A percentile compares a stretch with the other conserved stretches of the same genome.
phyloP scores from a whole-genome alignment of 2,329 filamentous ascomycete genomes.

The Fusarium verrucosum region DNA sequence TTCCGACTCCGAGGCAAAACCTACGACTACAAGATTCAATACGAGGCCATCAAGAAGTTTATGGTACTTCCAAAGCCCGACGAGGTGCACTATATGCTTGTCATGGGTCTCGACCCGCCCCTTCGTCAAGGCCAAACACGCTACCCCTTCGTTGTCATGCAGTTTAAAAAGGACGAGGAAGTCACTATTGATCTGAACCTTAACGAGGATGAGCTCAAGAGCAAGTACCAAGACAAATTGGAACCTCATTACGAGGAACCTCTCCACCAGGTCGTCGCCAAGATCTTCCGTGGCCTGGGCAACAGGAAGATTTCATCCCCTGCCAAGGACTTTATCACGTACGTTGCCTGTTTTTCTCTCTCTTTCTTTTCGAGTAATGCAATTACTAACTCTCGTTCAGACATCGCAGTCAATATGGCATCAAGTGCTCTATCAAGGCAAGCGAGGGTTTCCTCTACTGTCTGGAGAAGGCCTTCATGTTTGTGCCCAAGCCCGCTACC shows the following conservation, averaged over 20 bases:
- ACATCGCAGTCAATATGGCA: constrained; percentile 91
- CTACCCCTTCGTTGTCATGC: constrained; percentile 99
- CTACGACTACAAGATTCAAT: constrained; percentile 99
- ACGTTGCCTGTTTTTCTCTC: constrained; percentile 41
- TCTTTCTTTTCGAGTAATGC: constrained; percentile 2
- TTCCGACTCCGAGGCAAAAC: constrained; percentile 98
- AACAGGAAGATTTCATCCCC: constrained; percentile 96
- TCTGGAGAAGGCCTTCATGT: constrained; percentile 98
- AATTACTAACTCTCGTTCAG: constrained; percentile 54
- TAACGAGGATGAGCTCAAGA: constrained; percentile 85
- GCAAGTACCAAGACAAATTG: constrained; percentile 88
- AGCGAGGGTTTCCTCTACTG: constrained; percentile 98
- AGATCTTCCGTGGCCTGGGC: constrained; percentile 92
- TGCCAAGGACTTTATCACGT: constrained; percentile 91
- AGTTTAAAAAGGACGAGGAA: constrained; percentile 97
- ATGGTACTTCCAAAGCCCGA: constrained; percentile 99
- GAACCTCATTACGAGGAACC: constrained; percentile 92
- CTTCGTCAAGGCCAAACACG: constrained; percentile 96
- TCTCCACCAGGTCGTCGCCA: constrained; percentile 90
- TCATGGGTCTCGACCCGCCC: constrained; percentile 92
- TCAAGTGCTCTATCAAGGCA: constrained; percentile 99
- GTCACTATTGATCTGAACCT: constrained; percentile 97
- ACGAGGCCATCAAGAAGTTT: constrained; percentile 97
- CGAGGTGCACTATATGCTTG: constrained; percentile 93
- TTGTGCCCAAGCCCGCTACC: constrained; percentile 96